Percentiles rank a stretch among this genome's conserved stretches.
Conservation (phyloP, 2,329 filamentous ascomycete species). For the Sporothrix curviconia region DNA sequence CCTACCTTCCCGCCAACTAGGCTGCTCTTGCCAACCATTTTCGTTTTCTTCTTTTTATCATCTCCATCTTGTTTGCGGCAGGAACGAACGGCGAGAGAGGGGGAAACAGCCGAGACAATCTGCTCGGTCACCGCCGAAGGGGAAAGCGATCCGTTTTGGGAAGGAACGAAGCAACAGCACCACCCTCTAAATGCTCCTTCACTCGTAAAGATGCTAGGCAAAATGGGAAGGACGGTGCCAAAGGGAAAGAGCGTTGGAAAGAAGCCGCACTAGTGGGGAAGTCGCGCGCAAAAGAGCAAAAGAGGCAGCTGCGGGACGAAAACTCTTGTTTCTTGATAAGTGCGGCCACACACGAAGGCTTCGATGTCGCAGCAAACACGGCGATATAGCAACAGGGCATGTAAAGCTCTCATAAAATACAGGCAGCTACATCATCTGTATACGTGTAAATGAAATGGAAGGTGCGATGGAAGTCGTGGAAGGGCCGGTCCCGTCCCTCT, state of each 20-base stretch:
- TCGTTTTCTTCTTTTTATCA: no score
- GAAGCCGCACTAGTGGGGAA: background rate
- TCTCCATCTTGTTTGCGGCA: no score
- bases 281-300: background rate
- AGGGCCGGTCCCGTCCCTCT: background rate
- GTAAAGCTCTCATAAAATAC: no score
- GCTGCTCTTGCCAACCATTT: background rate
- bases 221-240: no score
- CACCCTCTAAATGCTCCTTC: no score
- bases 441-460: background rate
- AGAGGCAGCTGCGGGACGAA: slow-evolving; percentile 5
- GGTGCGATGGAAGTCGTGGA: background rate
- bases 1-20: background rate
- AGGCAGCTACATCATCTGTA: no score
- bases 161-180: slow-evolving; percentile 11
- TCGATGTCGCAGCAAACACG: no score
- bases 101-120: background rate
- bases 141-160: slow-evolving; percentile 9
- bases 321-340: no score
- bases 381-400: no score
- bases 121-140: background rate
- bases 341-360: no score
- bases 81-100: background rate
- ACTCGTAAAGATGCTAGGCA: no score
- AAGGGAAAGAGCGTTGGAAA: background rate